Percentiles rank a stretch among this genome's conserved stretches.
Evolutionary conservation across 2,329 filamentous ascomycete genomes (phyloP).

Genomic region (Aureobasidium sp.): DNA sequence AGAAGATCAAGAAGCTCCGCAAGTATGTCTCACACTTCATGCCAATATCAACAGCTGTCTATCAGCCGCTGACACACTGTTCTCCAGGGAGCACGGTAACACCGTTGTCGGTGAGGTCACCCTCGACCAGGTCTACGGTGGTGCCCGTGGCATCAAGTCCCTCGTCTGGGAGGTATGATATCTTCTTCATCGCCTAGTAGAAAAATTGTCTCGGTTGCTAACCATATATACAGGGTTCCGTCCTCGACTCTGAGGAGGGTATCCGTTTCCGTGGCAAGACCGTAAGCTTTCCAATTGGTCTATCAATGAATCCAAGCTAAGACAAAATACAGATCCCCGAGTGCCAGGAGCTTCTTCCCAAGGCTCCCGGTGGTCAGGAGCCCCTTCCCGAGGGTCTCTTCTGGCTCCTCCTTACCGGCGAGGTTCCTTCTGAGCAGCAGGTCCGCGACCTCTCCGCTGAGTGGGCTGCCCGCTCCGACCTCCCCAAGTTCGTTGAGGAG

Average conservation of each 20-base stretch:
- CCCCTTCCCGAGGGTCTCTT: slow-evolving; percentile 62
- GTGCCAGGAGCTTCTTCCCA: slow-evolving; percentile 72
- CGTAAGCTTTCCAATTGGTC: slow-evolving; percentile 31
- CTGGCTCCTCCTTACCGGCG: slow-evolving; percentile 97
- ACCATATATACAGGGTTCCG: slow-evolving; percentile 55
- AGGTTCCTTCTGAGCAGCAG: slow-evolving; percentile 96
- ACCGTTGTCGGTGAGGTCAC: slow-evolving; percentile 97
- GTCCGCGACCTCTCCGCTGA: slow-evolving; percentile 96
- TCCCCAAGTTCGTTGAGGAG: slow-evolving; percentile 98
- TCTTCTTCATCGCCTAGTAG: neutral
- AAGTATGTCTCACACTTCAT: slow-evolving; percentile 55
- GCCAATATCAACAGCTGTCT: neutral
- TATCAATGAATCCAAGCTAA: slow-evolving; percentile 7
- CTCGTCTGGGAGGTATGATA: slow-evolving; percentile 80
- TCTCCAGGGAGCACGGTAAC: slow-evolving; percentile 73
- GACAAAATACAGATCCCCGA: slow-evolving; percentile 63
- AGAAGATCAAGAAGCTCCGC: slow-evolving; percentile 97
- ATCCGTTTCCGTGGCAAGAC: slow-evolving; percentile 99
- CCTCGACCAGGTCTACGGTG: slow-evolving; percentile 98
- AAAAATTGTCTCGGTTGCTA: neutral
- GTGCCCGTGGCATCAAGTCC: slow-evolving; percentile 97
- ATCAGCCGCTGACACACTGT: slow-evolving; percentile 18
- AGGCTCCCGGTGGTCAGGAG: slow-evolving; percentile 9
- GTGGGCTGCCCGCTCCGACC: slow-evolving; percentile 93
- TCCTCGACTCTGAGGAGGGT: slow-evolving; percentile 96